Percentiles rank a stretch among this genome's conserved stretches.
Evolutionary conservation across 2,329 filamentous ascomycete genomes (phyloP).

Genomic region (Trichoderma polysporum): DNA sequence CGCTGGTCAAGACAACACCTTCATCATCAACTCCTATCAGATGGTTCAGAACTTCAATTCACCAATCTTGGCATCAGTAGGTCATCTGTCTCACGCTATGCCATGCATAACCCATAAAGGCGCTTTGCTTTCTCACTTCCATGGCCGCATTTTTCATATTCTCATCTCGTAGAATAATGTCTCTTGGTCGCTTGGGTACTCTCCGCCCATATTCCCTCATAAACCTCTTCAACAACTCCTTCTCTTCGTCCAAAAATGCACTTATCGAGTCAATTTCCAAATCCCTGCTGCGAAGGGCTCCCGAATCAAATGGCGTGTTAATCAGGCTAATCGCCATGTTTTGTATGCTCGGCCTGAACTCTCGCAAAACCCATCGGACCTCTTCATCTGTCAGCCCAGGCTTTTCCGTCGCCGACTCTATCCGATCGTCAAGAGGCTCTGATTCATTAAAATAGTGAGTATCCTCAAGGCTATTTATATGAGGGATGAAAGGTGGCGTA

Average conservation of each 20-base stretch:
- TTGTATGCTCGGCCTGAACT: slow-evolving; percentile 44
- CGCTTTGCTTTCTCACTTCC: slow-evolving; percentile 75
- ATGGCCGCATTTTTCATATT: slow-evolving; percentile 66
- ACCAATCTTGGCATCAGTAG: slow-evolving; percentile 26
- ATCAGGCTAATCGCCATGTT: slow-evolving; percentile 47
- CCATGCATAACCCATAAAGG: slow-evolving; percentile 91
- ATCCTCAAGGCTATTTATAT: slow-evolving; percentile 65
- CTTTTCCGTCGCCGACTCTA: slow-evolving; percentile 46
- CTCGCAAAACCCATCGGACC: slow-evolving; percentile 35
- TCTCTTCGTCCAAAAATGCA: slow-evolving; percentile 37
- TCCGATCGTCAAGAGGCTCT: slow-evolving; percentile 65
- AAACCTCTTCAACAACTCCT: slow-evolving; percentile 49
- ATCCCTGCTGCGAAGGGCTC: slow-evolving; percentile 50
- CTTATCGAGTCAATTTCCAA: slow-evolving; percentile 45
- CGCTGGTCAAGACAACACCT: neutral
- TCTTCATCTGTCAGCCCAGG: slow-evolving; percentile 33
- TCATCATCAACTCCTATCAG: neutral
- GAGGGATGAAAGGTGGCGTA: slow-evolving; percentile 76
- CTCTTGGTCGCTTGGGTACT: slow-evolving; percentile 77
- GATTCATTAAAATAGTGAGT: slow-evolving; percentile 91
- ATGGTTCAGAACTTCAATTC: neutral
- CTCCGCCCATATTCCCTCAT: slow-evolving; percentile 55
- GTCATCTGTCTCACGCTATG: slow-evolving; percentile 47
- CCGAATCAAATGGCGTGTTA: slow-evolving; percentile 48
- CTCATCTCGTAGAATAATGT: slow-evolving; percentile 77